phyloP scores from a whole-genome alignment of 805 yeast species.

The Cyberlindnera mrakii region DNA sequence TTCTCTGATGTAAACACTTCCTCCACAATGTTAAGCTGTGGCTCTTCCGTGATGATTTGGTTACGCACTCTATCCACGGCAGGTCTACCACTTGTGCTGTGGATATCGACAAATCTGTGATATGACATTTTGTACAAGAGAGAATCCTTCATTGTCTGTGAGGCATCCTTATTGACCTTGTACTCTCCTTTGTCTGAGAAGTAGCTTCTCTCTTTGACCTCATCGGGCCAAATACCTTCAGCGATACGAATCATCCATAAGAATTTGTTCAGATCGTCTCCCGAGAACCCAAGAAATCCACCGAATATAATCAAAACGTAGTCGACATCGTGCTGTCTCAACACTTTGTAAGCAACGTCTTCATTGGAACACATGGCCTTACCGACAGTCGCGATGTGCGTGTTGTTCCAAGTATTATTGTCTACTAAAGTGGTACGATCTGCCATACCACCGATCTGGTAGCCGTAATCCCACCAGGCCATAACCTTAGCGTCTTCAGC shows the following conservation, averaged over 20 bases:
- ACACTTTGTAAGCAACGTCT: constrained; percentile 80
- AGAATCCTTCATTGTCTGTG: constrained; percentile 81
- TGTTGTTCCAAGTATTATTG: constrained; percentile 98
- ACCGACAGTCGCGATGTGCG: constrained; percentile 98
- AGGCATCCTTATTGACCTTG: constrained; percentile 74
- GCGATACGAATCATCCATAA: constrained; percentile 98
- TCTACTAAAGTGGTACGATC: constrained; percentile 97
- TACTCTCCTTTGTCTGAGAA: constrained; percentile 87
- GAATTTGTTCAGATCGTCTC: constrained; percentile 95
- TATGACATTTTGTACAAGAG: constrained; percentile 93
- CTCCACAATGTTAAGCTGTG: constrained; percentile 69
- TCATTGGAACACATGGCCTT: constrained; percentile 93
- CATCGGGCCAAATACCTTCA: constrained; percentile 99
- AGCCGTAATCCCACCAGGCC: constrained; percentile 99
- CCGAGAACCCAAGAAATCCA: constrained; percentile 87
- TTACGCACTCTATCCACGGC: constrained; percentile 84
- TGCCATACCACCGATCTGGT: constrained; percentile 99
- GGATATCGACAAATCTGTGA: constrained; percentile 72
- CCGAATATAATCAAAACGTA: constrained; percentile 92
- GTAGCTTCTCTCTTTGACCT: constrained; percentile 75
- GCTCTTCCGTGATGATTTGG: constrained; percentile 60
- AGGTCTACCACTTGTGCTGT: constrained; percentile 42
- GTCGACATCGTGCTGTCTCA: constrained; percentile 90
- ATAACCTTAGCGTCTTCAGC: constrained; percentile 92
- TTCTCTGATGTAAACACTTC: constrained; percentile 94